A percentile compares a stretch with the other conserved stretches of the same genome.
Conservation (phyloP, 2,329 filamentous ascomycete species). For the Botrytis fragariae region DNA sequence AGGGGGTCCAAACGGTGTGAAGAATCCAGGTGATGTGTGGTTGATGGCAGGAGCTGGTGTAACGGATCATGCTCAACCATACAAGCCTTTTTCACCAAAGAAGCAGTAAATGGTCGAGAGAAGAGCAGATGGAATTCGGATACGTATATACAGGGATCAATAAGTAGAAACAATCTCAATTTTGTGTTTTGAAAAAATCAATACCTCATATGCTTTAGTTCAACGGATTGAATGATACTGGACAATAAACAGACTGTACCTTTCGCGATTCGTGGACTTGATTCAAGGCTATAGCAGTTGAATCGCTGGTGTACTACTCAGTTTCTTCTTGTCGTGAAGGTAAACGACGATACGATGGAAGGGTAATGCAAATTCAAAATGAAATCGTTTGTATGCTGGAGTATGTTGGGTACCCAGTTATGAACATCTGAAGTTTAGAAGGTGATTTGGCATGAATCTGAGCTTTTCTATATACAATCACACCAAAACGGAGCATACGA, state of each 20-base stretch:
- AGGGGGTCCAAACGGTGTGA: constrained; percentile 32
- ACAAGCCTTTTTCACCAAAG: constrained; percentile 18
- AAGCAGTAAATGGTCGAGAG: neutral
- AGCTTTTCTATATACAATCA: no score
- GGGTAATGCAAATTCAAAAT: neutral
- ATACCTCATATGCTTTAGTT: neutral
- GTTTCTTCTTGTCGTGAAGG: neutral
- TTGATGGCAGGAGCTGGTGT: constrained; percentile 43
- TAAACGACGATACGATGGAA: neutral
- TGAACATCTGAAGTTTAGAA: neutral
- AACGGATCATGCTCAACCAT: constrained; percentile 50
- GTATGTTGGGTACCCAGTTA: neutral
- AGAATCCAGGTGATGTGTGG: constrained; percentile 38
- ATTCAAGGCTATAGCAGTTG: no score
- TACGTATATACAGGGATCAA: neutral
- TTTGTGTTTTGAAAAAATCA: neutral
- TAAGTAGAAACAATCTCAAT: neutral
- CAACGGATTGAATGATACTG: neutral
- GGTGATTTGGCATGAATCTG: neutral
- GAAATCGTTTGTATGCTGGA: neutral
- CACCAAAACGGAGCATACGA: no score
- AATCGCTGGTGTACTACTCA: neutral
- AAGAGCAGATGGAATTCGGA: neutral
- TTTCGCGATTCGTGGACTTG: neutral
- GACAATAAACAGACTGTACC: no score